Conservation (phyloP, 2,329 filamentous ascomycete species). For the Trichoderma guizhouense region DNA sequence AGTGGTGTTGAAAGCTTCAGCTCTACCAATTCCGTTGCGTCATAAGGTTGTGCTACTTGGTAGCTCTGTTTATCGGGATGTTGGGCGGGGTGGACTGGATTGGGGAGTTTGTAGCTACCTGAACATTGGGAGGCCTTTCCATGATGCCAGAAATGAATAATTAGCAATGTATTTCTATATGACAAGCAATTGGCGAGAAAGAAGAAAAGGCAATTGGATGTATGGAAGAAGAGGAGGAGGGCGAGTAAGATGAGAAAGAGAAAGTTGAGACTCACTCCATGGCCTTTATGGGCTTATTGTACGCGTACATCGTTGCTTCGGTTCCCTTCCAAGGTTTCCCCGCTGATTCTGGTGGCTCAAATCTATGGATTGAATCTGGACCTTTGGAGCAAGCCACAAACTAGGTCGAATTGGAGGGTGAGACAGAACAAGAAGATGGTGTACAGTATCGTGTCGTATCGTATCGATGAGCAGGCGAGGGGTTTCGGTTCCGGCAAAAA, state of each 20-base stretch:
- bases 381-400: neutral
- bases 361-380: neutral
- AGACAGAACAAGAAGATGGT: neutral
- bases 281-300: slow-evolving; percentile 36
- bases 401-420: neutral
- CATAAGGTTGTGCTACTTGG: neutral
- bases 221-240: neutral
- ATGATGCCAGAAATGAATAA: slow-evolving; percentile 20
- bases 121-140: slow-evolving; percentile 35
- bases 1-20: neutral
- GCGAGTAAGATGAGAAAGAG: neutral
- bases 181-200: slow-evolving; percentile 9
- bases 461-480: neutral
- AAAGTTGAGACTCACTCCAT: slow-evolving; percentile 35
- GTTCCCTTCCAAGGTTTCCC: slow-evolving; percentile 1
- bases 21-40: neutral
- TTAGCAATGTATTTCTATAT: slow-evolving; percentile 22
- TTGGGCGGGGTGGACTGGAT: neutral
- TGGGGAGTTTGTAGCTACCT: slow-evolving; percentile 26
- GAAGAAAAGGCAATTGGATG: slow-evolving; percentile 2
- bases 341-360: slow-evolving; percentile 13
- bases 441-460: neutral
- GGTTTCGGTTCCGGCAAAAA: neutral
- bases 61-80: neutral
- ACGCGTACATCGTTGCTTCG: slow-evolving; percentile 31